Evolutionary conservation across 148 eudicot species (phyloP).

Genomic region (Rheum nobile): DNA sequence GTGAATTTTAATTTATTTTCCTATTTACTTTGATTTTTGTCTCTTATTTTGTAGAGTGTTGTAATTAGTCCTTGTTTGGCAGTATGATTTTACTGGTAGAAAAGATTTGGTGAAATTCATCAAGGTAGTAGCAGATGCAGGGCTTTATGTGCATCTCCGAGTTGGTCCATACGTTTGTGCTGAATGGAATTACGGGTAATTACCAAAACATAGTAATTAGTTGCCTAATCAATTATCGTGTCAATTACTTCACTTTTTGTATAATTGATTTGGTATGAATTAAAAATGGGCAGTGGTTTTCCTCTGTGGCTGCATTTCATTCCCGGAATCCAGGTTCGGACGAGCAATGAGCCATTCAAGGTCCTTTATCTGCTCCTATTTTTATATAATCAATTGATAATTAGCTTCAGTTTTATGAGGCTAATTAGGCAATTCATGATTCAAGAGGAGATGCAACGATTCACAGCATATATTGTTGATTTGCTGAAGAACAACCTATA

Average conservation of each 20-base stretch:
- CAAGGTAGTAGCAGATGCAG: too few species aligned
- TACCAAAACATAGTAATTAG: neutral
- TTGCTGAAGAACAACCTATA: slow-evolving; percentile 71
- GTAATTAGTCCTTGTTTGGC: slow-evolving; percentile 10
- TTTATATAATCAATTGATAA: neutral
- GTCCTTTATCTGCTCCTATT: slow-evolving; percentile 17
- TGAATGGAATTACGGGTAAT: slow-evolving; percentile 97
- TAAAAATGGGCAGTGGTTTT: slow-evolving; percentile 91
- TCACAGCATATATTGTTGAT: slow-evolving; percentile 70
- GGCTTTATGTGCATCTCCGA: slow-evolving; percentile 70
- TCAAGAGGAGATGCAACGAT: slow-evolving; percentile 87
- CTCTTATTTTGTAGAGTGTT: neutral
- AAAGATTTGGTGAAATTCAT: slow-evolving; percentile 80
- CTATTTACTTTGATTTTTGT: neutral
- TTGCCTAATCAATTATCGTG: neutral
- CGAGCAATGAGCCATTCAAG: slow-evolving; percentile 85
- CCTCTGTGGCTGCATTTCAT: slow-evolving; percentile 96
- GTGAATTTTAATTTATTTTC: slow-evolving; percentile 16
- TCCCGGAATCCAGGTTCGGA: slow-evolving; percentile 65
- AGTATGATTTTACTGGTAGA: slow-evolving; percentile 80
- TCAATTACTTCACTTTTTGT: too few species aligned
- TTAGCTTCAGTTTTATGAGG: neutral
- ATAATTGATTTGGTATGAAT: too few species aligned
- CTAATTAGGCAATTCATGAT: neutral
- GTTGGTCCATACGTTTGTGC: slow-evolving; percentile 92